Conservation (phyloP, 2,329 filamentous ascomycete species). For the Pseudogymnoascus sp. region DNA sequence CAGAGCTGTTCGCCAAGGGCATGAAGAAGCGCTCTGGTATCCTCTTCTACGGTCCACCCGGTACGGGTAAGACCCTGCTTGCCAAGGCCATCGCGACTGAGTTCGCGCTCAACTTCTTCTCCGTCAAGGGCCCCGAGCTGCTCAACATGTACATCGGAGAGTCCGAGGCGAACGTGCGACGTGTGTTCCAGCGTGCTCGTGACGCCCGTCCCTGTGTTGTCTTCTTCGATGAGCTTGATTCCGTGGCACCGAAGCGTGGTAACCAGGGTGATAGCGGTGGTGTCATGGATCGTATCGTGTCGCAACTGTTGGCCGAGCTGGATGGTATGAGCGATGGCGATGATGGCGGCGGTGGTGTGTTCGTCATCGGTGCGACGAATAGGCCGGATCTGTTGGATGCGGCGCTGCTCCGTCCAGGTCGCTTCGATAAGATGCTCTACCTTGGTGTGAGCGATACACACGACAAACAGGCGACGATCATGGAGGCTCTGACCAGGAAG, state of each 20-base stretch:
- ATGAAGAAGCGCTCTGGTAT: conserved; percentile 98
- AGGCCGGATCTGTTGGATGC: conserved; percentile 87
- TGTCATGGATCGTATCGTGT: conserved; percentile 97
- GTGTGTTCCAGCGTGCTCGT: conserved; percentile 79
- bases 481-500: conserved; percentile 93
- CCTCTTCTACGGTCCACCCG: conserved; percentile 83
- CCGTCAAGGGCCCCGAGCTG: conserved; percentile 82
- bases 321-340: conserved; percentile 96
- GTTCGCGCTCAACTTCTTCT: conserved; percentile 92
- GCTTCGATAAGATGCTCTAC: conserved; percentile 98
- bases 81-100: conserved; percentile 91
- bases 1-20: conserved; percentile 90
- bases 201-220: conserved; percentile 84
- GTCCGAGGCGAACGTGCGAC: conserved; percentile 82
- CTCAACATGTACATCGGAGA: conserved; percentile 97
- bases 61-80: conserved; percentile 85
- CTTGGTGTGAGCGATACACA: conserved; percentile 94
- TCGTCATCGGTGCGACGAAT: conserved; percentile 96
- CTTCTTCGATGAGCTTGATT: conserved; percentile 90
- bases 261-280: conserved; percentile 96
- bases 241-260: conserved; percentile 89
- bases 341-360: conserved; percentile 74
- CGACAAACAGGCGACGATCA: conserved; percentile 88
- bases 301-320: conserved; percentile 85
- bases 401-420: conserved; percentile 77